Base-by-base conservation (phyloP, 139 green algal genomes). In the Micractinium conductrix region DNA sequence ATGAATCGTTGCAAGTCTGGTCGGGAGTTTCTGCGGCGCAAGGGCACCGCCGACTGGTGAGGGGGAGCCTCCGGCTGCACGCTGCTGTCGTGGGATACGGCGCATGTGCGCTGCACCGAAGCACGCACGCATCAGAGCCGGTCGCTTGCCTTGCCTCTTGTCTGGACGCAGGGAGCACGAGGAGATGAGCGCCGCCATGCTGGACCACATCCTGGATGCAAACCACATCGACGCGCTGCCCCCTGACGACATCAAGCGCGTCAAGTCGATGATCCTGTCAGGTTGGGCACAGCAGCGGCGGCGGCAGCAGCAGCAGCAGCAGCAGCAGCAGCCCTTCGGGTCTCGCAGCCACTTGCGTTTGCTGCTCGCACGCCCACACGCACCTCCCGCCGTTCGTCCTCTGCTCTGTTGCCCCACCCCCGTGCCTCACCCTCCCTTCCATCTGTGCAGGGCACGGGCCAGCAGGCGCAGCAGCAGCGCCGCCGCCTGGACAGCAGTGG, bases 121-220 rank as follows among this genome's bases (percentile, higher is more conserved):
- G 24, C 53, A 40, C 38, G 22, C 4, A 38, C 63, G 2, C 63
- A 42, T 37, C 4, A n/a, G n/a, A n/a, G n/a, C n/a, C n/a, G n/a
- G n/a, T n/a, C n/a, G n/a, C n/a, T n/a, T n/a, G n/a, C n/a, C n/a
- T n/a, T n/a, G n/a, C n/a, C n/a, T n/a, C n/a, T n/a, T n/a, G n/a
- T n/a, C n/a, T n/a, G n/a, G n/a, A n/a, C 26, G 76, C 87, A 94
- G 90, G 91, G 87, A 90, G 38, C 94, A 97, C 67, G 94, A 97
- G 83, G 81, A 93, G 40, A 96, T 96, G 93, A 90, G 73, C 28
- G 87, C 79, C 10, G 43, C 84, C 42, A 91, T 97, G 67, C 63
- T 97, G 45, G 85, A 96, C 42, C 75, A 84, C 69, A 87, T 96
- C 37, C 78, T 96, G 6, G 75, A 81, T 26, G 19, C 19, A 30